A percentile compares a stretch with the other conserved stretches of the same genome.
These are phyloP conservation scores for Debaryomycetaceae sp. DNA, from an alignment of 1,139 yeast species.

Conservation along the genomic window DNA sequence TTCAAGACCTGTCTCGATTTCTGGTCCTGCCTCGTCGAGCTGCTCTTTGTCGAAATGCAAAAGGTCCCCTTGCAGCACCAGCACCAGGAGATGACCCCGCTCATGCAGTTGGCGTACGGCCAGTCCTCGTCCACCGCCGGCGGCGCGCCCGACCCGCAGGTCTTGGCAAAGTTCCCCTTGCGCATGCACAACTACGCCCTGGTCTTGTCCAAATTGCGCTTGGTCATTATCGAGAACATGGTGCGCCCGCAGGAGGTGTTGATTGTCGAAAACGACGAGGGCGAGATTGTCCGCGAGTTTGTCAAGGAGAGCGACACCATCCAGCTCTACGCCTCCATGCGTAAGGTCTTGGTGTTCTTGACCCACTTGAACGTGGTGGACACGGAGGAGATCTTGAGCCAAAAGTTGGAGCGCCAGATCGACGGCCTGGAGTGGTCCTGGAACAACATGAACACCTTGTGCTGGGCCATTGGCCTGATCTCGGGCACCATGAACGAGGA, in stretches of 20 bases:
- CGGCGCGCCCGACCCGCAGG: constrained; percentile 82
- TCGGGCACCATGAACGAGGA: constrained; percentile 99
- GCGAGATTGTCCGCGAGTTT: constrained; percentile 95
- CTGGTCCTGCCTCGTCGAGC: constrained; percentile 78
- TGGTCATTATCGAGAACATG: constrained; percentile 93
- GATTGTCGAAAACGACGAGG: constrained; percentile 96
- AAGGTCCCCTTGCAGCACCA: constrained; percentile 46
- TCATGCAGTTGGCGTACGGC: constrained; percentile 59
- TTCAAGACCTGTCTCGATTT: constrained; percentile 93
- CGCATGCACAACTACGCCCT: constrained; percentile 76
- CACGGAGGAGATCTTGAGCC: constrained; percentile 88
- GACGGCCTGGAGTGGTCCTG: constrained; percentile 99
- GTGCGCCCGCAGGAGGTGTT: constrained; percentile 97
- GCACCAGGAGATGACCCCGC: constrained; percentile 52
- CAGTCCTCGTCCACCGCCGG: constrained; percentile 37
- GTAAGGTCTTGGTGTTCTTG: constrained; percentile 88
- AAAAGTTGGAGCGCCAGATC: constrained; percentile 80
- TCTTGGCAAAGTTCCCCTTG: constrained; percentile 64
- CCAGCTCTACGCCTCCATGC: constrained; percentile 86
- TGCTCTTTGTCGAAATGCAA: constrained; percentile 78
- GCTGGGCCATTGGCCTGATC: constrained; percentile 99
- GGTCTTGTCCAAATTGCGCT: constrained; percentile 69
- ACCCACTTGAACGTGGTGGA: constrained; percentile 93
- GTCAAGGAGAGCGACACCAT: constrained; percentile 96
- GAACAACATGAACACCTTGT: constrained; percentile 91